These are phyloP conservation scores for Fusarium oxysporum DNA, from an alignment of 2,329 filamentous ascomycete genomes.

Conservation along the genomic window DNA sequence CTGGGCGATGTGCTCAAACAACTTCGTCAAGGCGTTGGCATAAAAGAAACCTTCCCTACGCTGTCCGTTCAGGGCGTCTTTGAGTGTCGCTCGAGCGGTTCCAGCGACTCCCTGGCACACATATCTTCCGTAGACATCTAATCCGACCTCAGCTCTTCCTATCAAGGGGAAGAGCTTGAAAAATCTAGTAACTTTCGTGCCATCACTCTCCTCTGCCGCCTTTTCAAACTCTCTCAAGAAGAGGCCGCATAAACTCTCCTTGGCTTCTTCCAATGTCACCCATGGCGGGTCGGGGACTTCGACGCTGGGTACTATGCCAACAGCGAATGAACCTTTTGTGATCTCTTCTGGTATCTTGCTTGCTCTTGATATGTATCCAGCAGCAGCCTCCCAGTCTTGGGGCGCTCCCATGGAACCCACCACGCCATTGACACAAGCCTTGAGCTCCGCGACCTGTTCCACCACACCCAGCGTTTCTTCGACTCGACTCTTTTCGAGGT, in stretches of 20 bases:
- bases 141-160: conserved; percentile 84
- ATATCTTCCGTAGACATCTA: conserved; percentile 96
- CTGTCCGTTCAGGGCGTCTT: conserved; percentile 67
- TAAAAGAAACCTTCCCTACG: conserved; percentile 88
- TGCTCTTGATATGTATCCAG: conserved; percentile 87
- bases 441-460: conserved; percentile 95
- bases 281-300: conserved; percentile 94
- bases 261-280: conserved; percentile 86
- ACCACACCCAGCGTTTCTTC: conserved; percentile 92
- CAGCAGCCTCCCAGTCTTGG: conserved; percentile 98
- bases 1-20: conserved; percentile 98
- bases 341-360: conserved; percentile 84
- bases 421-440: conserved; percentile 94
- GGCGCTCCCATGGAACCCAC: conserved; percentile 96
- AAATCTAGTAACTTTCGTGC: conserved; percentile 90
- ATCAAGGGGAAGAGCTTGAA: conserved; percentile 98
- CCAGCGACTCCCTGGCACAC: conserved; percentile 95
- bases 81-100: conserved; percentile 83
- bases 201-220: conserved; percentile 87
- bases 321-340: conserved; percentile 85
- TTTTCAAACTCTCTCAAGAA: conserved; percentile 97
- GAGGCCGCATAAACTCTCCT: conserved; percentile 88
- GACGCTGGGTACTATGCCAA: conserved; percentile 91
- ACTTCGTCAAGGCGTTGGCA: conserved; percentile 85
- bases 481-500: conserved; percentile 90